phyloP scores from a whole-genome alignment of 345 rosid genomes.

The Turnera subulata region DNA sequence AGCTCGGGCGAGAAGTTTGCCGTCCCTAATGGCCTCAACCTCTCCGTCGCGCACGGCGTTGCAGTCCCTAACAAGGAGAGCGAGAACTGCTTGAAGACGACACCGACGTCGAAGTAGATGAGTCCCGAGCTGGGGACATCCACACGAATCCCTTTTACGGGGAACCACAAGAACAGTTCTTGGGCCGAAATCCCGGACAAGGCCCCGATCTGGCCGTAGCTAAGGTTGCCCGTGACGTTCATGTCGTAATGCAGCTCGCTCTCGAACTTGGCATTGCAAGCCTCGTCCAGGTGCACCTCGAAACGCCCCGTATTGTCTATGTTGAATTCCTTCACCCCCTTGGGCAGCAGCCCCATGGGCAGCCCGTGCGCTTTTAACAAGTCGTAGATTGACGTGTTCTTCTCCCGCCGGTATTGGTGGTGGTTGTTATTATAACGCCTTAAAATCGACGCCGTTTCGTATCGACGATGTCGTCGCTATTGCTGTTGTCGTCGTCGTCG shows the following conservation, averaged over 20 bases:
- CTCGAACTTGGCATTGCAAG: conserved; percentile 88
- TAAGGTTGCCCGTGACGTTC: conserved; percentile 64
- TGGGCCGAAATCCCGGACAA: conserved; percentile 78
- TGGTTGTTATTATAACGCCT: background rate
- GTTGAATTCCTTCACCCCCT: conserved; percentile 54
- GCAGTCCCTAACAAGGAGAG: conserved; percentile 83
- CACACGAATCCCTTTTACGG: conserved; percentile 73
- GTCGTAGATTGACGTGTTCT: conserved; percentile 49
- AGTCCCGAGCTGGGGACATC: conserved; percentile 87
- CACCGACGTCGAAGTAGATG: conserved; percentile 86
- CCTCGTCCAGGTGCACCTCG: conserved; percentile 64
- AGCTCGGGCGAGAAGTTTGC: conserved; percentile 16
- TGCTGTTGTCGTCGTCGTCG: conserved; percentile 3
- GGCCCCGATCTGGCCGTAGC: conserved; percentile 51
- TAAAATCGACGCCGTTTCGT: conserved; percentile 18
- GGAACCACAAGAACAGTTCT: conserved; percentile 89
- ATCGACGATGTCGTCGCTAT: conserved; percentile 10
- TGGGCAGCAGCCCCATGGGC: conserved; percentile 80
- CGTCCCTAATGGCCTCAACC: conserved; percentile 5
- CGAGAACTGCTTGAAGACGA: conserved; percentile 74
- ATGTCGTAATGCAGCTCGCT: conserved; percentile 73
- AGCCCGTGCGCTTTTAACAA: conserved; percentile 54
- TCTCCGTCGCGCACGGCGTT: conserved; percentile 29
- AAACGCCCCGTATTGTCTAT: conserved; percentile 55
- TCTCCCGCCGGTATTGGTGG: conserved; percentile 2